A percentile compares a stretch with the other conserved stretches of the same genome.
Conservation (phyloP, 495 filamentous ascomycete species). For the Thozetella sp. region DNA sequence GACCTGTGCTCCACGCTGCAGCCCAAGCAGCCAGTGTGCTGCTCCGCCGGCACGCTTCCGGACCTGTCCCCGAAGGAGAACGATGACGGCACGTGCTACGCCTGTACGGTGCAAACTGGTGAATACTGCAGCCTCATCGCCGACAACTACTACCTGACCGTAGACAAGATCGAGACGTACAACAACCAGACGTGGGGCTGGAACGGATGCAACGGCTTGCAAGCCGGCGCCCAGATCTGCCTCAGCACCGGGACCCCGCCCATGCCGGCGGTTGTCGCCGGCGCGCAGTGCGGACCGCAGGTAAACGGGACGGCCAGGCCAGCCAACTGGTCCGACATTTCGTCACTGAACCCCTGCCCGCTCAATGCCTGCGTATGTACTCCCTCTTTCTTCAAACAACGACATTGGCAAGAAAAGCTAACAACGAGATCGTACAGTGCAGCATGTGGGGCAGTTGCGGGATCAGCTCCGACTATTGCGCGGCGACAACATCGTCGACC, state of each 20-base stretch:
- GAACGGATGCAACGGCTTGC: slow-evolving; percentile 37
- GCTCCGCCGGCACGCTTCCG: slow-evolving; percentile 31
- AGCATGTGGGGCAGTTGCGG: slow-evolving; percentile 45
- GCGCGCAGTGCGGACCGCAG: slow-evolving; percentile 42
- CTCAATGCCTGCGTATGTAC: neutral
- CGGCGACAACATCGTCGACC: slow-evolving; percentile 9
- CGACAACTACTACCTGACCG: slow-evolving; percentile 25
- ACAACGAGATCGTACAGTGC: neutral
- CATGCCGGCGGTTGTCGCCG: slow-evolving; percentile 33
- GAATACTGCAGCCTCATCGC: slow-evolving; percentile 28
- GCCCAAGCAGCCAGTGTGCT: slow-evolving; percentile 40
- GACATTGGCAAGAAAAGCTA: neutral
- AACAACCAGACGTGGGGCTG: slow-evolving; percentile 51
- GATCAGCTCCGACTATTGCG: slow-evolving; percentile 39
- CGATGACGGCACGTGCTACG: slow-evolving; percentile 34
- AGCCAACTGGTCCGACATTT: neutral
- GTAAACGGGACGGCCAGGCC: slow-evolving; percentile 26
- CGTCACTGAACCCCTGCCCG: neutral
- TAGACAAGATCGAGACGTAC: slow-evolving; percentile 26
- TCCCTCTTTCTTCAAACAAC: neutral
- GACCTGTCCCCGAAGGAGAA: slow-evolving; percentile 34
- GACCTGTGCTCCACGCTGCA: slow-evolving; percentile 32
- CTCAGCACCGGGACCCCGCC: slow-evolving; percentile 43
- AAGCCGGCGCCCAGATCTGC: slow-evolving; percentile 32
- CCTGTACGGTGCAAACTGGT: slow-evolving; percentile 23